phyloP scores from a whole-genome alignment of 495 filamentous ascomycete species.

The Aspergillus affinis region DNA sequence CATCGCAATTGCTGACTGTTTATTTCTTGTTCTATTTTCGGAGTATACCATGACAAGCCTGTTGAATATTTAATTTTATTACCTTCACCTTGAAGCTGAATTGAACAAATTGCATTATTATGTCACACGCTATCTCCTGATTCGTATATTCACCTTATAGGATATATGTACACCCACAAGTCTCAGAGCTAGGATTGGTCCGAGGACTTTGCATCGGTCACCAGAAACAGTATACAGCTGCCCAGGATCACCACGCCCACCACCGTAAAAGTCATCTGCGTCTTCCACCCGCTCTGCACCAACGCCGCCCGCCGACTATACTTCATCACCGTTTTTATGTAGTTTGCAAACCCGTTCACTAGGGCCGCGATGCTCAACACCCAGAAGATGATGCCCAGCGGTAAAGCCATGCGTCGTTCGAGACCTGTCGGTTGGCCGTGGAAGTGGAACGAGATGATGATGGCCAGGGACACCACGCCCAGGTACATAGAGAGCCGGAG shows the following conservation, averaged over 20 bases:
- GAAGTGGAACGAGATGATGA: constrained; percentile 90
- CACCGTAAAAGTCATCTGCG: constrained; percentile 73
- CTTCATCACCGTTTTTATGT: constrained; percentile 81
- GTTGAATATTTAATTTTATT: background rate
- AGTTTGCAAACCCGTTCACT: constrained; percentile 76
- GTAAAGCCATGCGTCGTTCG: constrained; percentile 75
- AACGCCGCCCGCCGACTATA: constrained; percentile 76
- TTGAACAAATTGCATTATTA: too few species aligned
- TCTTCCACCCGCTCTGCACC: constrained; percentile 93
- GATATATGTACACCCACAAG: too few species aligned
- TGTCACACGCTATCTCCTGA: too few species aligned
- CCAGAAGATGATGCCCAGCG: constrained; percentile 90
- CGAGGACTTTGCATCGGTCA: constrained; percentile 43
- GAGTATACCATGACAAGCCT: background rate
- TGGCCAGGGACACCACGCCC: constrained; percentile 82
- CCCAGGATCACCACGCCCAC: constrained; percentile 79
- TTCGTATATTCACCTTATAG: too few species aligned
- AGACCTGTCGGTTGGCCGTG: constrained; percentile 64
- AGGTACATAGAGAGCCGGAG: constrained; percentile 90
- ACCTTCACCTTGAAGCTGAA: background rate
- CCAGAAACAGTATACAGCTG: constrained; percentile 68
- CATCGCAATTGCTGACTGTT: background rate
- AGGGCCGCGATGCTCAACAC: constrained; percentile 72
- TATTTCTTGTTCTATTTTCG: background rate
- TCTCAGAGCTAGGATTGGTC: background rate